phyloP scores from a whole-genome alignment of 192 early-diverging fungal species.

The Rhizoclosmatium sp. region DNA sequence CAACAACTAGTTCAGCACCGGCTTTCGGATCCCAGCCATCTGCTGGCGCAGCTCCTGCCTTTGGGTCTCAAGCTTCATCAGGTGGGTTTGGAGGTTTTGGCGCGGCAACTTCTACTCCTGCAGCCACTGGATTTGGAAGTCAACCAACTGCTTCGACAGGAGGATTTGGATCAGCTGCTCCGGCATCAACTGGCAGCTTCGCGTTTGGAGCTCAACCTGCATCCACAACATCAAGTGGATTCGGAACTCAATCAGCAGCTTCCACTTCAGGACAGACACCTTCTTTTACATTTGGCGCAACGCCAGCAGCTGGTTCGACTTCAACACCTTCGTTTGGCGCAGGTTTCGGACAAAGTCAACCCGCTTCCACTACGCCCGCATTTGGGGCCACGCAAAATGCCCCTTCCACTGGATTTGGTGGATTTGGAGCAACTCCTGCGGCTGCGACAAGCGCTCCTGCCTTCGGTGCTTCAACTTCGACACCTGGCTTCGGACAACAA shows the following conservation, averaged over 20 bases:
- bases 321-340: too few relatives aligned
- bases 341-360: too few relatives aligned
- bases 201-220: not conserved
- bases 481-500: constrained; percentile 9
- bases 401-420: not conserved
- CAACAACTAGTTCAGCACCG: not conserved
- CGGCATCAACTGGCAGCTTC: not conserved
- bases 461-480: not conserved
- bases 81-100: constrained; percentile 7
- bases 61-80: not conserved
- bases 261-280: too few relatives aligned
- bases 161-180: not conserved
- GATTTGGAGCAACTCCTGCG: not conserved
- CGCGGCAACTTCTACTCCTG: not conserved
- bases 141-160: constrained; percentile 3
- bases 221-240: not conserved
- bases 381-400: not conserved
- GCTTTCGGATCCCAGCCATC: too few relatives aligned
- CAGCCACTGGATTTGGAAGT: not conserved
- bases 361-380: not conserved
- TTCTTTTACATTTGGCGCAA: too few relatives aligned
- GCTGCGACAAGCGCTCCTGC: not conserved
- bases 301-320: too few relatives aligned
- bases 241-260: too few relatives aligned
- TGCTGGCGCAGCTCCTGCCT: not conserved